Conservation (phyloP, 352 stramenopile genomes). For the Phytophthora europaea region DNA sequence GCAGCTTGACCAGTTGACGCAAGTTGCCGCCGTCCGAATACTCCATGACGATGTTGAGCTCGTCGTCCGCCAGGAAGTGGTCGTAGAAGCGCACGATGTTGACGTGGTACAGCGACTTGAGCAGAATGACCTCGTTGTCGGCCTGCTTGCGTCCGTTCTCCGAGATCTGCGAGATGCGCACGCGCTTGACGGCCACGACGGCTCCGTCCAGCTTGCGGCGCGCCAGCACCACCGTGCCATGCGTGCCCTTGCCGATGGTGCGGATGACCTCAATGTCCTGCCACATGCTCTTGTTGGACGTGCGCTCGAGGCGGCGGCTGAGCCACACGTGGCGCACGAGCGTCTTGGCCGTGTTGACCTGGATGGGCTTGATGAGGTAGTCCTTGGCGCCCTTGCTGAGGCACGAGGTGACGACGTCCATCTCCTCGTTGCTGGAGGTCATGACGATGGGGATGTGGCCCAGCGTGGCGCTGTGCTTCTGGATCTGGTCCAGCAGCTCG, state of each 20-base stretch:
- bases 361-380: constrained; percentile 93
- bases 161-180: constrained; percentile 81
- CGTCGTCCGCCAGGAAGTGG: constrained; percentile 87
- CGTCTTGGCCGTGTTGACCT: constrained; percentile 92
- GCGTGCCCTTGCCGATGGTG: constrained; percentile 89
- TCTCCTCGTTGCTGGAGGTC: constrained; percentile 92
- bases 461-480: constrained; percentile 71
- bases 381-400: constrained; percentile 91
- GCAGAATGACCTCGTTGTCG: constrained; percentile 91
- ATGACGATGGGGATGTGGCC: constrained; percentile 92
- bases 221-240: constrained; percentile 87
- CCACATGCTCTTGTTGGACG: constrained; percentile 82
- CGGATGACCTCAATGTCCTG: constrained; percentile 88
- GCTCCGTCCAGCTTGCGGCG: constrained; percentile 80
- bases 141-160: constrained; percentile 89
- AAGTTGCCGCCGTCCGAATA: constrained; percentile 88
- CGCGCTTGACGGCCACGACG: constrained; percentile 88
- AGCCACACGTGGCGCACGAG: constrained; percentile 91
- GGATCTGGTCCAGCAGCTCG: constrained; percentile 86
- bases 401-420: constrained; percentile 91
- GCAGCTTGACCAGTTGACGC: constrained; percentile 85
- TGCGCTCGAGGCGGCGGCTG: constrained; percentile 70
- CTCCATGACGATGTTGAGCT: constrained; percentile 93
- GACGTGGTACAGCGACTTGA: constrained; percentile 91
- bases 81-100: constrained; percentile 94